phyloP scores from a whole-genome alignment of 1,139 yeast species.

The Suhomyces wounanorum region DNA sequence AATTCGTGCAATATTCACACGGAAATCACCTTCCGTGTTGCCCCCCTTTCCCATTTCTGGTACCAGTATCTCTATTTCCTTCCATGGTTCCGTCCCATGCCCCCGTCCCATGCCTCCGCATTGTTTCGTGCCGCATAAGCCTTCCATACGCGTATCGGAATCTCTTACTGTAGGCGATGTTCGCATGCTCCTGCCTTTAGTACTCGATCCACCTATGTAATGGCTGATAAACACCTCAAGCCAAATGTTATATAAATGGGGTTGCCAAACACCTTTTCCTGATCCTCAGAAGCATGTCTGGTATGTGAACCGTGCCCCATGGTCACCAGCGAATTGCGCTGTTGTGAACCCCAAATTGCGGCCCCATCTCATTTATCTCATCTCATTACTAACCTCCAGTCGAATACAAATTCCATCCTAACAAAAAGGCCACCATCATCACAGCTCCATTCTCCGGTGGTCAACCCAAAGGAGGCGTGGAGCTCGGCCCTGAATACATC shows the following conservation, averaged over 20 bases:
- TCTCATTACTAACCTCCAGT: conserved; percentile 12
- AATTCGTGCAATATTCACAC: neutral
- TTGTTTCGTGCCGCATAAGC: conserved; percentile 1
- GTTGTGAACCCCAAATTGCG: neutral
- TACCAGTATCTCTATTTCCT: neutral
- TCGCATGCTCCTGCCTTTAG: conserved; percentile 12
- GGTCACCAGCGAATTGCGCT: neutral
- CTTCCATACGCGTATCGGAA: conserved; percentile 3
- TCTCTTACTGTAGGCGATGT: conserved; percentile 3
- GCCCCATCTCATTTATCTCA: neutral
- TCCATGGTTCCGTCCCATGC: neutral
- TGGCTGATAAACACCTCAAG: conserved; percentile 2
- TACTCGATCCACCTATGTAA: neutral
- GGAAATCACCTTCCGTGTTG: neutral
- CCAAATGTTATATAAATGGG: conserved; percentile 3
- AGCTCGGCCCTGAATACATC: conserved; percentile 85
- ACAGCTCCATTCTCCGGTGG: conserved; percentile 97
- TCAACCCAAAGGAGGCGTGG: conserved; percentile 92
- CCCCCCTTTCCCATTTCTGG: neutral
- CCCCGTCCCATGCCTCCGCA: neutral
- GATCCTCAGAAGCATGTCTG: conserved; percentile 10
- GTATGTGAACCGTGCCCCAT: conserved; percentile 10
- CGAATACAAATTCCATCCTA: conserved; percentile 53
- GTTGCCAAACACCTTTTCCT: neutral
- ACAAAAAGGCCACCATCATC: conserved; percentile 61